Evolutionary conservation across 306 rosid genomes (phyloP), one percentile per base, ranked within the genome.

Genomic region (Prosopis cineraria): DNA sequence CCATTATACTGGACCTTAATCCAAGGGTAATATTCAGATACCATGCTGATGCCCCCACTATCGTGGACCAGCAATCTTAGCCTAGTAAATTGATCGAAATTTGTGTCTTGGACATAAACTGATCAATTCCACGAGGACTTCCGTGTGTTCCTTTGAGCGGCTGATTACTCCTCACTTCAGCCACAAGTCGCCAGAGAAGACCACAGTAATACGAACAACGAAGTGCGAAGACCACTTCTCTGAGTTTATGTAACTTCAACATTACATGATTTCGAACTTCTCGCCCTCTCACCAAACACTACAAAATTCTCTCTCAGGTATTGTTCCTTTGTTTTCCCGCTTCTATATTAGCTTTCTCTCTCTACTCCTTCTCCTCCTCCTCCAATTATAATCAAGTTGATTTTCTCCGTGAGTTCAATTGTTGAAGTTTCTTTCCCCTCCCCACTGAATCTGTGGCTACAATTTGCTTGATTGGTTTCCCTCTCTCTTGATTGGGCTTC

Each of bases 131-230:
- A 25, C 20, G 34, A 17, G 30, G 31, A 24, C n/a, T 10, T 68
- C n/a, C 4, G 56, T 2, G 13, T 88, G 82, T 66, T 55, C 73
- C 66, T 37, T 36, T 33, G 58, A 1, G 72, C 76, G 83, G 59
- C 16, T 1, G 87, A 89, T 86, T 20, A 0, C 30, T 52, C 29
- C 80, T 44, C 77, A 19, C 31, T 58, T 29, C 7, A 47, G 72
- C 41, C 17, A 19, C 27, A 34, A 85, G 94, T 82, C 85, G 91
- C 93, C 92, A 84, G 84, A 59, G 82, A 67, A 80, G 91, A 86
- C 89, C 82, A 41, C 31, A 76, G 45, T 33, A n/a, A 75, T 43
- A 60, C 65, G 30, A 80, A 30, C 66, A 50, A 33, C 12, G 13
- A 66, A 63, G 66, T 72, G 66, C 77, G 12, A 70, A 74, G 75